Evolutionary conservation across 1,284 basidiomycete species (phyloP), one percentile per base, ranked within the genome.

Genomic region (Phellinidium pouzarii): DNA sequence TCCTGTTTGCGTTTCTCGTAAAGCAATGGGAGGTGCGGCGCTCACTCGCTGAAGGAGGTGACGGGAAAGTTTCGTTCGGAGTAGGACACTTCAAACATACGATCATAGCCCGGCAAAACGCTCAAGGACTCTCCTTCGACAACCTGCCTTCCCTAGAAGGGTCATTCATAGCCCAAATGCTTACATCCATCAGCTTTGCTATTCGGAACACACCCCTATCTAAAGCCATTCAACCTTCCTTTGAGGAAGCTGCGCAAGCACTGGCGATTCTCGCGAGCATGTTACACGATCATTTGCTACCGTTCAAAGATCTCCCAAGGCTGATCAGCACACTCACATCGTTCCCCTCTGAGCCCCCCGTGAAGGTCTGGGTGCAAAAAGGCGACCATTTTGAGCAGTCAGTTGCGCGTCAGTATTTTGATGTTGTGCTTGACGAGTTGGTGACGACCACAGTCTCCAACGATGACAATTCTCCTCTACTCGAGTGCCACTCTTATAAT

Each of bases 1-100:
- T 90, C 22, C 67, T 89, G 5, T 85, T 89, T 54, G 81, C 76
- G 1, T 66, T 80, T 34, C 63, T 87, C 17, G 67, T 87, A 37
- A 79, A 82, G 57, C 83, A 87, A 40, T 84, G 75, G 71, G 75
- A 85, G 56, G 36, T 69, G 3, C 68, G 66, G 20, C 49, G 55
- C n/a, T 52, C 60, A 9, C 50, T 20, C 8, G 22, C 26, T 2
- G 25, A 29, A n/a, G 37, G 19, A n/a, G 14, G 37, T 20, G 12
- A 7, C 3, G 19, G 8, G 23, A 8, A 54, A 26, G 59, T 31
- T 6, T 31, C 29, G 6, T 6, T 31, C 12, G 7, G 29, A 31
- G 7, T 12, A 7, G 29, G 12, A n/a, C n/a, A n/a, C n/a, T n/a
- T n/a, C n/a, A 34, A 34, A 14, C 9, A 7, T 34, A 14, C 11